Percentiles rank a stretch among this genome's conserved stretches.
phyloP scores from a whole-genome alignment of 2,329 filamentous ascomycete species.

The Mycosphaerella sp. region DNA sequence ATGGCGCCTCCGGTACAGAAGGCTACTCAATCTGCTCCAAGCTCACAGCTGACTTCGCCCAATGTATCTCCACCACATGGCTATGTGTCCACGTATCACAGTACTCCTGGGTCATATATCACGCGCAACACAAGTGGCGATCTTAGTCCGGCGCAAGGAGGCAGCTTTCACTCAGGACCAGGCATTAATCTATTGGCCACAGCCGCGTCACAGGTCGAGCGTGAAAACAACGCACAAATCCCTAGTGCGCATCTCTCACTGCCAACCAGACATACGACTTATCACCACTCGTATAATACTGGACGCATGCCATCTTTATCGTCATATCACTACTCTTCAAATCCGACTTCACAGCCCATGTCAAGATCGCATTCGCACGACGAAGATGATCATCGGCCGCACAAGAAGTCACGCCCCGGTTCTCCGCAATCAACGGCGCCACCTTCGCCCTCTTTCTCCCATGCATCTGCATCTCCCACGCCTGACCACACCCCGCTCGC shows the following conservation, averaged over 20 bases:
- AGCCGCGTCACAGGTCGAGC: slow-evolving; percentile 61
- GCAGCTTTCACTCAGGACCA: slow-evolving; percentile 43
- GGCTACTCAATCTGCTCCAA: slow-evolving; percentile 80
- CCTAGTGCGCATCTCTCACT: slow-evolving; percentile 37
- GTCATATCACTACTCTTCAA: slow-evolving; percentile 59
- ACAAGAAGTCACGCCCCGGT: slow-evolving; percentile 86
- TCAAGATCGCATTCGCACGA: slow-evolving; percentile 79
- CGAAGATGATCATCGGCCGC: slow-evolving; percentile 70
- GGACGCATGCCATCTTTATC: slow-evolving; percentile 69
- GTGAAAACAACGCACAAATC: slow-evolving; percentile 48
- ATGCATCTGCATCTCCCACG: slow-evolving; percentile 90
- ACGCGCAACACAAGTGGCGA: slow-evolving; percentile 49
- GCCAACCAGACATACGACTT: slow-evolving; percentile 31
- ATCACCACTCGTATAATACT: slow-evolving; percentile 48
- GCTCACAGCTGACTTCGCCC: slow-evolving; percentile 80
- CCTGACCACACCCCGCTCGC: slow-evolving; percentile 98
- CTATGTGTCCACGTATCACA: slow-evolving; percentile 56
- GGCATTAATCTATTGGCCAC: slow-evolving; percentile 66
- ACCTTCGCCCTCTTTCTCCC: slow-evolving; percentile 91
- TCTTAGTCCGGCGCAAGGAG: slow-evolving; percentile 42
- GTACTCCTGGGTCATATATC: slow-evolving; percentile 53
- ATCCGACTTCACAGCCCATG: slow-evolving; percentile 64
- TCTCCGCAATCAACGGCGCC: slow-evolving; percentile 94
- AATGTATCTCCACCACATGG: slow-evolving; percentile 94
- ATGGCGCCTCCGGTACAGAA: slow-evolving; percentile 44